Conservation (phyloP, 179 eudicot genomes). For the Heliamphora pulchella region DNA sequence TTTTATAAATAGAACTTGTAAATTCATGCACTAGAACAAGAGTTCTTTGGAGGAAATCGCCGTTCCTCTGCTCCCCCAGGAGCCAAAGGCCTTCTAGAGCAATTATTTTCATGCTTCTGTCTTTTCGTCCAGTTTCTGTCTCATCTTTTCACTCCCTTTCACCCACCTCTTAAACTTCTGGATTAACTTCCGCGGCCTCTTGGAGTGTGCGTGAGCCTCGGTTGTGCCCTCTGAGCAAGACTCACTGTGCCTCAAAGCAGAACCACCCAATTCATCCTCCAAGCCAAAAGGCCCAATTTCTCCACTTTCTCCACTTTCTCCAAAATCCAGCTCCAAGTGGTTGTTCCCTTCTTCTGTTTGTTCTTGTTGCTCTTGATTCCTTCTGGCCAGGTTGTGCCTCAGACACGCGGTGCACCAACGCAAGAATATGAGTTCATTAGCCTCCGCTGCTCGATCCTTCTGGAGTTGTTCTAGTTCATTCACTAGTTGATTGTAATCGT, state of each 20-base stretch:
- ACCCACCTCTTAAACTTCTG: conserved; percentile 56
- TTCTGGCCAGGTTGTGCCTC: conserved; percentile 40
- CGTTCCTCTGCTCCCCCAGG: conserved; percentile 23
- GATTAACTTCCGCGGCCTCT: conserved; percentile 36
- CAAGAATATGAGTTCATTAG: conserved; percentile 37
- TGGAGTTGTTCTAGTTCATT: conserved; percentile 35
- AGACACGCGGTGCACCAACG: conserved; percentile 56
- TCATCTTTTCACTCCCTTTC: conserved; percentile 37
- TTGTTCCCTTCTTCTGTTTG: conserved; percentile 3
- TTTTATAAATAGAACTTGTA: background rate
- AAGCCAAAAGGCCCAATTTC: conserved; percentile 11
- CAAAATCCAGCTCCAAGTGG: conserved; percentile 17
- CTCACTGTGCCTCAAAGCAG: conserved; percentile 12
- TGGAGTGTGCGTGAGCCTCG: conserved; percentile 26
- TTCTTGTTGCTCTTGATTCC: conserved; percentile 24
- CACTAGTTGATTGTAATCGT: conserved; percentile 32
- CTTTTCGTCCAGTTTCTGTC: conserved; percentile 25
- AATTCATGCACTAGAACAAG: conserved; percentile 34
- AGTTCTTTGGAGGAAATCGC: conserved; percentile 25
- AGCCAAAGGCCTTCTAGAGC: conserved; percentile 26
- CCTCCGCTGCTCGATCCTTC: conserved; percentile 31
- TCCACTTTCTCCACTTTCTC: conserved; percentile 14
- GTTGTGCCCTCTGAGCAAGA: conserved; percentile 10
- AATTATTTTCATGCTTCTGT: conserved; percentile 27
- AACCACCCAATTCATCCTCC: conserved; percentile 17